Evolutionary conservation across 768 basidiomycete genomes (phyloP), one percentile per base, ranked within the genome.

Genomic region (Dioszegia crocea): DNA sequence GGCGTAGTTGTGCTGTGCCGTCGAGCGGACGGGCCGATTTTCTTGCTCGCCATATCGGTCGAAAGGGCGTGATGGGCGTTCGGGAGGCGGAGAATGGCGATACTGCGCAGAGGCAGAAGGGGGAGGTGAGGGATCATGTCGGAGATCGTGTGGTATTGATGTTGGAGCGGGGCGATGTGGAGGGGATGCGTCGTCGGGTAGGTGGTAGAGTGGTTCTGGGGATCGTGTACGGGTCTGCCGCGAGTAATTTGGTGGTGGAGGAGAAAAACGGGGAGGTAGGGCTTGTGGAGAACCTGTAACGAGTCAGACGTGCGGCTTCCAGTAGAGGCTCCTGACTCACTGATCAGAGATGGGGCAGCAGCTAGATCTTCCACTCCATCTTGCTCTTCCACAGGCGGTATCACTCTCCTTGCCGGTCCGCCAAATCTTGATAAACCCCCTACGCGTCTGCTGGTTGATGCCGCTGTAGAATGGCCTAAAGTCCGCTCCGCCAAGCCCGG

Each of bases 361-460:
- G 38, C 38, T 2, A 39, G 11, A 27, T 53, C 51, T 31, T 53
- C 51, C 4, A 27, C 24, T 19, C 19, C 38, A 6, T 53, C 51
- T 53, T 53, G 51, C 26, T 56, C 47, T 8, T 58, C 56, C 29
- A 44, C 50, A 16, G 59, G 45, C 9, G 33, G 49, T 23, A 53
- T 53, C 6, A 66, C 52, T 19, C 73, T 57, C 41, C 73, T 55
- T 11, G 73, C 70, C 24, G 73, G 73, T 16, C 72, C 72, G 11
- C 73, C 73, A 44, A 74, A 74, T 36, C 64, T 45, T 12, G 68
- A 68, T 11, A 74, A 54, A 8, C 66, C 66, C 11, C 66, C 70
- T 17, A 70, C 45, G 39, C 70, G 55, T 38, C 72, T 57, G 6
- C 57, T 61, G 3, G 72, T 69, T 10, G 72, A 69, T 10, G 64